A percentile compares a stretch with the other conserved stretches of the same genome.
Conservation (phyloP, 176 grass and related monocot genomes). For the Oryza punctata region DNA sequence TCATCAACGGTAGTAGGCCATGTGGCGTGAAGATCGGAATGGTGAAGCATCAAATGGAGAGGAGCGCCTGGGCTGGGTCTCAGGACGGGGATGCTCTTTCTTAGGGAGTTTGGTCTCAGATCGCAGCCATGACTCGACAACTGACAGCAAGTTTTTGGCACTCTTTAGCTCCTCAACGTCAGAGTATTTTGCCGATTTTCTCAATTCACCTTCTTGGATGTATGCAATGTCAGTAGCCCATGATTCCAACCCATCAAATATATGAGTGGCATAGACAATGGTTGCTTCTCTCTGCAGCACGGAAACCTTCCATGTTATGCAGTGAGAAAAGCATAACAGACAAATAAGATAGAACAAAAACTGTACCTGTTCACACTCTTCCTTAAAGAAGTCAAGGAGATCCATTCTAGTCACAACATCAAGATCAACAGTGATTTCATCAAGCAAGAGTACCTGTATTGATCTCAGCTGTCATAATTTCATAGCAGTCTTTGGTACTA, state of each 20-base stretch:
- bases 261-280: constrained; percentile 89
- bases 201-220: constrained; percentile 87
- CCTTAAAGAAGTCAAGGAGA: constrained; percentile 94
- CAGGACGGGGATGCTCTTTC: constrained; percentile 45
- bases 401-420: constrained; percentile 95
- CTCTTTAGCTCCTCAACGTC: constrained; percentile 68
- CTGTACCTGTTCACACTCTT: constrained; percentile 84
- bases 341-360: constrained; percentile 4
- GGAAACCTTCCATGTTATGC: background rate
- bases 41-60: constrained; percentile 79
- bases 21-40: constrained; percentile 88
- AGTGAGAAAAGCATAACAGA: background rate
- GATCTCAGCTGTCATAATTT: constrained; percentile 13
- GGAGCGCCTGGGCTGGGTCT: constrained; percentile 43
- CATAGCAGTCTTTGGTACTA: background rate
- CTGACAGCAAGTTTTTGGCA: constrained; percentile 74
- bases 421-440: constrained; percentile 89
- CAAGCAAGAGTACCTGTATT: constrained; percentile 83
- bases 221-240: constrained; percentile 84
- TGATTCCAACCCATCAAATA: constrained; percentile 87
- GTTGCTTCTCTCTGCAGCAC: constrained; percentile 73
- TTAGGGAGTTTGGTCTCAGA: constrained; percentile 71
- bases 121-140: constrained; percentile 86
- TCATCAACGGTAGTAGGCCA: constrained; percentile 94
- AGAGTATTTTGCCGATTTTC: constrained; percentile 51